phyloP scores from a whole-genome alignment of 257 asterid species.

The Solanum piurae region DNA sequence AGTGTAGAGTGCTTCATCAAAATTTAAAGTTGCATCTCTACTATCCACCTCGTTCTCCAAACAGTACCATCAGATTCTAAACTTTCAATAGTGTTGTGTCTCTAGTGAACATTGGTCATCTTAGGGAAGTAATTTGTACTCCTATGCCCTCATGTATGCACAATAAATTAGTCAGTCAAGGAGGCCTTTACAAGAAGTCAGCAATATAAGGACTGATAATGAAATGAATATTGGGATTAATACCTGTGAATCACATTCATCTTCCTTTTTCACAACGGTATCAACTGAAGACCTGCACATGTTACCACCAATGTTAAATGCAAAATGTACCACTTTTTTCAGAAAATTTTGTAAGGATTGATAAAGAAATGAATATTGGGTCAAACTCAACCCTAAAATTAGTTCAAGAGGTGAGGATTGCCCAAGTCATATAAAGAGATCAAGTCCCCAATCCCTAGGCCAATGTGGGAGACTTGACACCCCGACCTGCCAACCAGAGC shows the following conservation, averaged over 20 bases:
- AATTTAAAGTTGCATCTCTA: neutral
- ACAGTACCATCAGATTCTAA: neutral
- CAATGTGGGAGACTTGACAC: neutral
- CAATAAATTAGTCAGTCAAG: neutral
- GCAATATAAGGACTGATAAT: too few relatives aligned
- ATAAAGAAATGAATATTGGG: neutral
- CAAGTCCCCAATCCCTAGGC: neutral
- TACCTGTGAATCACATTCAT: too few relatives aligned
- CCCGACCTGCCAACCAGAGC: neutral
- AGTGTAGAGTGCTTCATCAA: neutral
- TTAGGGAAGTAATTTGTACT: neutral
- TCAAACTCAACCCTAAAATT: neutral
- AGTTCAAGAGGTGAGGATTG: neutral
- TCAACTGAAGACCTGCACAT: slow-evolving; percentile 36
- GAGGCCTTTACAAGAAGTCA: neutral
- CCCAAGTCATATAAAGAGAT: neutral
- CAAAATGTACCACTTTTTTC: neutral
- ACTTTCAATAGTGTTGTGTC: neutral
- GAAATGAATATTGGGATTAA: too few relatives aligned
- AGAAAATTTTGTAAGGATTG: neutral
- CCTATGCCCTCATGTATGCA: neutral
- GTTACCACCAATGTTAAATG: neutral
- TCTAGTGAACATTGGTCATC: neutral
- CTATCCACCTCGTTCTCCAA: neutral
- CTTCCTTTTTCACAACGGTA: too few relatives aligned